Evolutionary conservation across 441 rosid genomes (phyloP).

Genomic region (Gossypium aridum): DNA sequence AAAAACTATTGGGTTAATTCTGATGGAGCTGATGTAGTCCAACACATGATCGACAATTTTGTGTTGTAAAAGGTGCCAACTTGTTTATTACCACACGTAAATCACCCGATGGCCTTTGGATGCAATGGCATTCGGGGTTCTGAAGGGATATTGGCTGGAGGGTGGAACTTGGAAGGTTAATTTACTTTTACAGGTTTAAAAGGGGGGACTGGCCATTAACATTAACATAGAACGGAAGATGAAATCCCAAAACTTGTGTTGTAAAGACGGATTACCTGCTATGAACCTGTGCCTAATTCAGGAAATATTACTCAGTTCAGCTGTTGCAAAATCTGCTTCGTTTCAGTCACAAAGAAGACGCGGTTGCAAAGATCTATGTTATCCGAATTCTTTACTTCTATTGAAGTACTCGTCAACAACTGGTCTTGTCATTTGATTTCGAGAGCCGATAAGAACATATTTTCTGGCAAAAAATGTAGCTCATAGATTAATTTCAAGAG

Average conservation of each 20-base stretch:
- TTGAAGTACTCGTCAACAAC: not conserved
- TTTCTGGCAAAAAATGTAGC: too few relatives aligned
- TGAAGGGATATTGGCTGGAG: not conserved
- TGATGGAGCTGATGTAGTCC: slow-evolving; percentile 72
- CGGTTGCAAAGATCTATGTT: not conserved
- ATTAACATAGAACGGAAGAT: not conserved
- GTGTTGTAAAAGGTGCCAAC: slow-evolving; percentile 22
- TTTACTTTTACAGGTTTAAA: not conserved
- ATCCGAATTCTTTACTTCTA: not conserved
- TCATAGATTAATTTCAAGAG: too few relatives aligned
- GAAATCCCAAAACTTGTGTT: not conserved
- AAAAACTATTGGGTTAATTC: slow-evolving; percentile 44
- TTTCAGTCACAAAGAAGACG: not conserved
- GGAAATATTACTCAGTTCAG: not conserved
- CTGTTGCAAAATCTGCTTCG: not conserved
- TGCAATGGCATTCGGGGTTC: slow-evolving; percentile 1
- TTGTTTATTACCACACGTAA: not conserved
- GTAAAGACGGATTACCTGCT: not conserved
- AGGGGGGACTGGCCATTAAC: not conserved
- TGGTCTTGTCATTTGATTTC: too few relatives aligned
- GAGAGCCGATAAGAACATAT: too few relatives aligned
- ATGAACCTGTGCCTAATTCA: not conserved
- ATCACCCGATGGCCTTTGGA: not conserved
- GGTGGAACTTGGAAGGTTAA: not conserved
- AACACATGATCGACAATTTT: slow-evolving; percentile 75